phyloP scores from a whole-genome alignment of 225 moss, liverwort and hornwort genomes.

The Straminergon stramineum region DNA sequence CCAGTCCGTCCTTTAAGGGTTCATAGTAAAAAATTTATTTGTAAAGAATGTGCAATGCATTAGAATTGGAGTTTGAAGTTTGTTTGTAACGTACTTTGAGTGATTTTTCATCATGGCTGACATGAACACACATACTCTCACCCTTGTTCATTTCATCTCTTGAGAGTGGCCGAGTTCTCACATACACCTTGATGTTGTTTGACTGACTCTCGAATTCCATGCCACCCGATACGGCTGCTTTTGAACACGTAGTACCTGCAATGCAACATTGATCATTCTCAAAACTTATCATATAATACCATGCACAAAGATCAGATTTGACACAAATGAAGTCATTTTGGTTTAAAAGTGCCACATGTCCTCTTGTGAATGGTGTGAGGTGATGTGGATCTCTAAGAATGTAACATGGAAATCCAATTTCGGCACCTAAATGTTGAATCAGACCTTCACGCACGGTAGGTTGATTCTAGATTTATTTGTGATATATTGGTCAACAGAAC shows the following conservation, averaged over 20 bases:
- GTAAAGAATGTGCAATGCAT: background rate
- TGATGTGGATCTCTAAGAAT: too few species aligned
- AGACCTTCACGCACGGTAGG: too few species aligned
- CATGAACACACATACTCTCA: slow-evolving; percentile 39
- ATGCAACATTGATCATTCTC: background rate
- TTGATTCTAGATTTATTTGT: background rate
- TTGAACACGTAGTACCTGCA: slow-evolving; percentile 6
- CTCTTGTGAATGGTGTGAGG: too few species aligned
- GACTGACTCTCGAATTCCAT: background rate
- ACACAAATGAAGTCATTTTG: too few species aligned
- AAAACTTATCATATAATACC: background rate
- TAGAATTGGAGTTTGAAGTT: too few species aligned
- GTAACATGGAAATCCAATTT: too few species aligned
- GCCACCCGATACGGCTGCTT: background rate
- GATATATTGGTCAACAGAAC: background rate
- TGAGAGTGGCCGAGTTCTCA: slow-evolving; percentile 65
- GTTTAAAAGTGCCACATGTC: too few species aligned
- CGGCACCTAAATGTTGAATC: too few species aligned
- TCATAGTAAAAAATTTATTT: too few species aligned
- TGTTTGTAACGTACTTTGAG: slow-evolving; percentile 32
- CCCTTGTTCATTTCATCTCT: slow-evolving; percentile 46
- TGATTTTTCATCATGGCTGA: slow-evolving; percentile 54
- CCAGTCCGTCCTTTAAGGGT: too few species aligned
- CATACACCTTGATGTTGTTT: slow-evolving; percentile 68
- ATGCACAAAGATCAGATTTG: too few species aligned